Evolutionary conservation across 2,329 filamentous ascomycete species (phyloP), one percentile per base, ranked within the genome.

Genomic region (Alternaria postmessia): DNA sequence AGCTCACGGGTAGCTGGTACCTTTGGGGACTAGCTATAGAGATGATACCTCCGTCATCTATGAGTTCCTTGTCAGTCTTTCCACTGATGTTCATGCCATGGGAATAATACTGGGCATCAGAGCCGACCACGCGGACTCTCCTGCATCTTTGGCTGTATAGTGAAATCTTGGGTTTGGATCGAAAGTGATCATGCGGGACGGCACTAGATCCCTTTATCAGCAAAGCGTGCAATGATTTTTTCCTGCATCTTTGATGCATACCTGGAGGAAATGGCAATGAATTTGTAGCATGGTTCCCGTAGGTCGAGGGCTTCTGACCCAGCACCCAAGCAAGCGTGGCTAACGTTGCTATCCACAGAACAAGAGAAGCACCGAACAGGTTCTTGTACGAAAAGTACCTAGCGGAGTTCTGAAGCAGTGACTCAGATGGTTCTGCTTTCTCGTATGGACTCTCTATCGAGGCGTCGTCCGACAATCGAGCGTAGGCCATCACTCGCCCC

Each of bases 41-140:
- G 36, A 61, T 32, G 26, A 61, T 54, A 12, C 59, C 36, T 9
- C 49, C 44, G 11, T 54, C 59, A 34, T 54, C 59, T 61, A 11
- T 16, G 26, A 7, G 7, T 9, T 41, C 4, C 6, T 43, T 4
- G 53, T 54, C 39, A 49, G 36, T 42, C 28, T 20, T 24, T 30
- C 12, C 14, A 26, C 16, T 9, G 16, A 18, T 32, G 30, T n/a
- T 4, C 28, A 34, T 18, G 9, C 14, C 20, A 26, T 28, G 49
- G 20, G 3, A 16, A 30, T 20, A 41, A 20, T 39, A 61, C 59
- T 58, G 24, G 59, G 49, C 49, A 61, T 49, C 36, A 51, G 20
- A 11, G 36, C 30, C 18, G 39, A 28, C 59, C 59, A 58, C 14
- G 54, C 59, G 9, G 48, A 32, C 30, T 44, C 44, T 28, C 59